Conservation (phyloP, 2,329 filamentous ascomycete species). For the Lachnellula occidentalis region DNA sequence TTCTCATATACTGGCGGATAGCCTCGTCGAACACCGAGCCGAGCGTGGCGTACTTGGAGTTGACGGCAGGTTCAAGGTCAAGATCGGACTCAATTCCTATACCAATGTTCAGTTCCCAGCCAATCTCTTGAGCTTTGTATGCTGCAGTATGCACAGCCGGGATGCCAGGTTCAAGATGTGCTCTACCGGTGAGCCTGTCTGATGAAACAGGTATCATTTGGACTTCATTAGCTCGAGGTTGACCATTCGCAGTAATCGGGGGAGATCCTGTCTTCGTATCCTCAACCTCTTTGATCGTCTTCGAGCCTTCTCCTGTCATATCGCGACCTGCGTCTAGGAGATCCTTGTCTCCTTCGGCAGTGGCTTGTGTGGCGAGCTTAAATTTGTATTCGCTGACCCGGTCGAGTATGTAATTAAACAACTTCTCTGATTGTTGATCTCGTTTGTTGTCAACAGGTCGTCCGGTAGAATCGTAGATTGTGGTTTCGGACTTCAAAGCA, state of each 20-base stretch:
- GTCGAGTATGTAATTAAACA: constrained; percentile 94
- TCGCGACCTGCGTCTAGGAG: constrained; percentile 81
- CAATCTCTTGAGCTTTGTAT: constrained; percentile 71
- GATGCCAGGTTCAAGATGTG: constrained; percentile 65
- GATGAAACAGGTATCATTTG: constrained; percentile 59
- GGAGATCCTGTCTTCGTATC: constrained; percentile 52
- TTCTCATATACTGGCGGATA: constrained; percentile 77
- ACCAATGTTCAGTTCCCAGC: constrained; percentile 69
- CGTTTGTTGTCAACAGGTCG: constrained; percentile 69
- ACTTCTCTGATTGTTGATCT: constrained; percentile 79
- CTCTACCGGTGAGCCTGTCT: constrained; percentile 65
- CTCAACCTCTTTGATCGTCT: constrained; percentile 69
- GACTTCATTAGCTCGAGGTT: constrained; percentile 31
- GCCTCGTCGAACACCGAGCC: constrained; percentile 90
- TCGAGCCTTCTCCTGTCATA: constrained; percentile 60
- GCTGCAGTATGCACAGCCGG: constrained; percentile 67
- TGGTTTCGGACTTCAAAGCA: constrained; percentile 70
- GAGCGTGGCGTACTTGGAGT: constrained; percentile 62
- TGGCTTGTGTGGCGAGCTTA: constrained; percentile 62
- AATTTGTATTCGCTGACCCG: constrained; percentile 87
- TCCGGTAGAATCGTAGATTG: constrained; percentile 81
- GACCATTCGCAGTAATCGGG: constrained; percentile 43
- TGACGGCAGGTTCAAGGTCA: constrained; percentile 61
- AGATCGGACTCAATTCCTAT: constrained; percentile 61
- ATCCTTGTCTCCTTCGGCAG: constrained; percentile 76